Conservation (phyloP, 257 asterid species). For the Solanum virginianum region DNA sequence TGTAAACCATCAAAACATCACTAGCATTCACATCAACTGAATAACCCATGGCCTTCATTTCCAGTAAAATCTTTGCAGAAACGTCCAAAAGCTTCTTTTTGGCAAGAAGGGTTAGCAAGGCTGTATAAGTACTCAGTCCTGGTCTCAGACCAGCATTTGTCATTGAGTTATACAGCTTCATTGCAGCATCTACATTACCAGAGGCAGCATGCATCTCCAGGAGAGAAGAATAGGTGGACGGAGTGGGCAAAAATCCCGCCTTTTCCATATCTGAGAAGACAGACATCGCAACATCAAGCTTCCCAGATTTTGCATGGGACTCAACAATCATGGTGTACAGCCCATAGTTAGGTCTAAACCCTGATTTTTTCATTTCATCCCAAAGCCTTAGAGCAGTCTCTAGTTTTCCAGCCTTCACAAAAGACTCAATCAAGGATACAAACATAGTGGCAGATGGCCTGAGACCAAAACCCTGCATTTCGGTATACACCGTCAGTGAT, state of each 20-base stretch:
- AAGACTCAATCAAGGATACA: constrained; percentile 77
- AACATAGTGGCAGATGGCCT: constrained; percentile 83
- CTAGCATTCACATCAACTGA: constrained; percentile 94
- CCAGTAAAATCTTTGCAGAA: constrained; percentile 90
- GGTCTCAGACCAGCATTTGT: constrained; percentile 86
- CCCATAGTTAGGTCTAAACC: constrained; percentile 88
- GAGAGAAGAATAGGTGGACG: constrained; percentile 89
- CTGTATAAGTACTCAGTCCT: constrained; percentile 69
- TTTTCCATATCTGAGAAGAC: constrained; percentile 87
- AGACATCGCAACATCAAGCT: constrained; percentile 85
- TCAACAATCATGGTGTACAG: constrained; percentile 83
- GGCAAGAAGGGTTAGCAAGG: constrained; percentile 65
- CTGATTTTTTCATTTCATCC: constrained; percentile 93
- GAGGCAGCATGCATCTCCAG: constrained; percentile 93
- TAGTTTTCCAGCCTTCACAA: constrained; percentile 82
- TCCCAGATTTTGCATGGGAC: constrained; percentile 94
- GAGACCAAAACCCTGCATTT: constrained; percentile 79
- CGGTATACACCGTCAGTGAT: constrained; percentile 75
- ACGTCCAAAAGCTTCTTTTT: constrained; percentile 90
- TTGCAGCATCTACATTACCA: constrained; percentile 82
- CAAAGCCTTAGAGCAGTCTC: constrained; percentile 70
- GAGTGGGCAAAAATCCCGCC: constrained; percentile 92
- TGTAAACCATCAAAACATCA: constrained; percentile 90
- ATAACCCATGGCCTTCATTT: constrained; percentile 97
- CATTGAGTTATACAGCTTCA: constrained; percentile 94